Base-by-base conservation (phyloP, 2,329 filamentous ascomycete genomes). In the Dothistroma septosporum region DNA sequence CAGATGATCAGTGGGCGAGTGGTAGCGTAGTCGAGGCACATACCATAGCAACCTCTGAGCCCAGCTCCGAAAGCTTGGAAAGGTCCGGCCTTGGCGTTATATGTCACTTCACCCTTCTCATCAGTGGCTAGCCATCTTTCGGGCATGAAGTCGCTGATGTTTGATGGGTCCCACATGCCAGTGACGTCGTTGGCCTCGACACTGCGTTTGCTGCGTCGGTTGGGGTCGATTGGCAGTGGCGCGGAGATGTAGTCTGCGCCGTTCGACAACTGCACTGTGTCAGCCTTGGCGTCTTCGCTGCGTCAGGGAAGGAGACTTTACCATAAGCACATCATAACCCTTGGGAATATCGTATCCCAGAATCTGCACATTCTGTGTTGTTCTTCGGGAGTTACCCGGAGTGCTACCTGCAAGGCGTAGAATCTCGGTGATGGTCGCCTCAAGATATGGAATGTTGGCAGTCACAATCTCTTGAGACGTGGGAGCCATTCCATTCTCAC, bases 401-500 rank as follows among this genome's bases (percentile, higher is more conserved):
- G 68, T 70, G 1, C 74, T 74, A 14, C 59, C 59, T 14, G 68
- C 65, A 9, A 69, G 66, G 10, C 79, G 76, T 5, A 76, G 57
- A 2, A 73, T 70, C 57, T 81, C 79, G 61, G 80, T 77, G 10
- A 77, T 69, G 1, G 68, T 62, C 0, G 75, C 79, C 56, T 80
- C 76, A 10, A 81, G 75, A 54, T 80, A 80, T 3, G 68, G 64
- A 14, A 66, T 48, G 28, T 62, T 57, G 33, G 53, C 53, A 4
- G 59, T 62, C 1, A 70, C 57, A 11, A 79, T 74, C 31, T 76
- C 74, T 5, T 67, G 57, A 1, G 69, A 65, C 2, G 70, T 70
- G 4, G 75, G 76, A 2, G 65, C 47, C 33, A n/a, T 48, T 37
- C 56, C 60, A 5, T 47, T 55, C n/a, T 19, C 37, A n/a, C 37